Percentiles rank a stretch among this genome's conserved stretches.
These are phyloP conservation scores for Kwoniella pini DNA, from an alignment of 768 basidiomycete genomes.

Conservation along the genomic window DNA sequence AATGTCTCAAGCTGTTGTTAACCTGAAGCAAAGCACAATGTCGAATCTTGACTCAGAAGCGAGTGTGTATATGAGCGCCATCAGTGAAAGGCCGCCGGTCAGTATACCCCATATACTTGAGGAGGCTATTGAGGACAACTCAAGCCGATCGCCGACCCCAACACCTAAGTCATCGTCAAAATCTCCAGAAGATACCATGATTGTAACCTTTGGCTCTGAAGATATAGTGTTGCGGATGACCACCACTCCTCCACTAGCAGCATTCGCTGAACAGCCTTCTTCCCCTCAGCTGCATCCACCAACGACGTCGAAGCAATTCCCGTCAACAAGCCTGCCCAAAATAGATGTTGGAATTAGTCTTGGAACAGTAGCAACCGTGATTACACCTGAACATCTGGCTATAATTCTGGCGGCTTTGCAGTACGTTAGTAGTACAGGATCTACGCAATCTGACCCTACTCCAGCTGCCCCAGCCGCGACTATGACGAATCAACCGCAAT, in stretches of 20 bases:
- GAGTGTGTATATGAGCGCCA: conserved; percentile 22
- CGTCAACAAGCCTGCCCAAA: neutral
- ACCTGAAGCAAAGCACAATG: conserved; percentile 50
- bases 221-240: conserved; percentile 64
- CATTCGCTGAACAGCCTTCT: neutral
- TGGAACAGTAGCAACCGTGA: conserved; percentile 17
- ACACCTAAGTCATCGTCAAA: conserved; percentile 10
- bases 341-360: conserved; percentile 7
- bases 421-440: neutral
- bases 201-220: conserved; percentile 67
- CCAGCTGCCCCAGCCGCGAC: neutral
- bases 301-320: neutral
- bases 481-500: conserved; percentile 14
- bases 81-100: conserved; percentile 8
- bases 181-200: conserved; percentile 9
- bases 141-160: conserved; percentile 31
- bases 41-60: conserved; percentile 25
- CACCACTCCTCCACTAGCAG: conserved; percentile 54
- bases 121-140: neutral
- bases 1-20: conserved; percentile 55
- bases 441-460: neutral
- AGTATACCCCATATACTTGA: neutral
- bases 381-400: conserved; percentile 14
- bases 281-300: neutral
- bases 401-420: conserved; percentile 15